Evolutionary conservation across 352 stramenopile species (phyloP), one percentile per base, ranked within the genome.

Genomic region (Phytophthora constricta): DNA sequence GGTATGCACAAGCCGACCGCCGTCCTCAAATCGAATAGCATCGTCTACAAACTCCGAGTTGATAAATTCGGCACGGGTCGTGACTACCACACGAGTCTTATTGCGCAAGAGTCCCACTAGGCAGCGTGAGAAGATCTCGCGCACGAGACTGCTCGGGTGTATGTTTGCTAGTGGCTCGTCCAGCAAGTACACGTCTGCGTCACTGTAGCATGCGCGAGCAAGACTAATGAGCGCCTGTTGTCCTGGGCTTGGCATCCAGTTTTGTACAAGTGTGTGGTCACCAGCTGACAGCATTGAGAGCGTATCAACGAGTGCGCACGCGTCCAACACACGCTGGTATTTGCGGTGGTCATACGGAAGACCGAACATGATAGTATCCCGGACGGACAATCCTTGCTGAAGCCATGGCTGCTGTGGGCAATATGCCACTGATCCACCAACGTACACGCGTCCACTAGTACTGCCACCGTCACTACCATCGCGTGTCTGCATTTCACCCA

Each of bases 361-460:
- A 22, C 95, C 93, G 68, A 99, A 99, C 25, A 99, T 65, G 49
- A 99, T 94, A 67, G 99, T 99, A 7, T 89, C 77, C 20, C 77
- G 82, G 5, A 90, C 65, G 17, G 82, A 86, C 10, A 85, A 50
- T 28, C 49, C 64, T 31, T 97, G 95, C 41, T 98, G 72, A 52
- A 99, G 97, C 90, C 92, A 99, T 31, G 91, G 82, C 31, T 93
- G 82, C 77, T 98, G 95, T 16, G 91, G 79, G 58, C 87, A 97
- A 73, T 96, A 97, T 1, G 92, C 90, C 16, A 98, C 74, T 4
- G 68, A 77, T 13, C 82, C 81, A 37, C 80, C 84, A 3, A 92
- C 73, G 67, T 87, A 92, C 31, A 91, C 76, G 13, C 70, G 70
- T n/a, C 65, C 50, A 58, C 50, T 43, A 39, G 4, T 17, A 16